Percentiles rank a stretch among this genome's conserved stretches.
These are phyloP conservation scores for Daphne laureola DNA, from an alignment of 441 rosid genomes.

Conservation along the genomic window DNA sequence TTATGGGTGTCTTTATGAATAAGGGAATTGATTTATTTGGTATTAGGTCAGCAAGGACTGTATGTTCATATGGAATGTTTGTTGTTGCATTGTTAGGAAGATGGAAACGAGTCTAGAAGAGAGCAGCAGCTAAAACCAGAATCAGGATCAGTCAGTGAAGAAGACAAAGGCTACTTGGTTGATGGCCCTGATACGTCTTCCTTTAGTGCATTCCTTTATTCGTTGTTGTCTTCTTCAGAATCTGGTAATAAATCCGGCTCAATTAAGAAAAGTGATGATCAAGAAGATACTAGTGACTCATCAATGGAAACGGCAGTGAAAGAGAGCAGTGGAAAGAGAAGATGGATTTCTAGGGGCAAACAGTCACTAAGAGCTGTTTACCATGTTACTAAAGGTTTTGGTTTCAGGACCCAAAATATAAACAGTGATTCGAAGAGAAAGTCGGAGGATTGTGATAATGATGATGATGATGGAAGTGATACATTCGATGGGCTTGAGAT, in stretches of 20 bases:
- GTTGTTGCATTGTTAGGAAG: slow-evolving; percentile 29
- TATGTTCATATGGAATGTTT: not conserved
- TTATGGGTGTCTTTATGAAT: too few species aligned
- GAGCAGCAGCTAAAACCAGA: slow-evolving; percentile 35
- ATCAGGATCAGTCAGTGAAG: slow-evolving; percentile 29
- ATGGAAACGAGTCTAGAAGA: slow-evolving; percentile 34
- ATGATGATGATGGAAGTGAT: slow-evolving; percentile 29
- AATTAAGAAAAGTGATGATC: slow-evolving; percentile 37
- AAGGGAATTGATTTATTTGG: too few species aligned
- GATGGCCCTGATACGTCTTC: slow-evolving; percentile 95
- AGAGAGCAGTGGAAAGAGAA: slow-evolving; percentile 47
- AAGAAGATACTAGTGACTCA: slow-evolving; percentile 33
- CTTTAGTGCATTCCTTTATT: slow-evolving; percentile 82
- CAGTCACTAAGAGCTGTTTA: slow-evolving; percentile 56
- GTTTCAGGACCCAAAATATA: slow-evolving; percentile 40
- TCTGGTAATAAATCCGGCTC: slow-evolving; percentile 30
- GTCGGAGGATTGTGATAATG: slow-evolving; percentile 25
- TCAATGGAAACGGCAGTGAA: slow-evolving; percentile 32
- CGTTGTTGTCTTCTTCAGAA: slow-evolving; percentile 61
- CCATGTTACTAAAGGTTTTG: slow-evolving; percentile 44
- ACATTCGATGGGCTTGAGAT: slow-evolving; percentile 49
- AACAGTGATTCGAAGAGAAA: slow-evolving; percentile 34
- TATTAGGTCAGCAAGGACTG: not conserved
- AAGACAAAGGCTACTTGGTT: slow-evolving; percentile 27
- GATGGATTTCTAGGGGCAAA: slow-evolving; percentile 66